Base-by-base conservation (phyloP, 805 yeast genomes). In the Wickerhamiella parazyma region DNA sequence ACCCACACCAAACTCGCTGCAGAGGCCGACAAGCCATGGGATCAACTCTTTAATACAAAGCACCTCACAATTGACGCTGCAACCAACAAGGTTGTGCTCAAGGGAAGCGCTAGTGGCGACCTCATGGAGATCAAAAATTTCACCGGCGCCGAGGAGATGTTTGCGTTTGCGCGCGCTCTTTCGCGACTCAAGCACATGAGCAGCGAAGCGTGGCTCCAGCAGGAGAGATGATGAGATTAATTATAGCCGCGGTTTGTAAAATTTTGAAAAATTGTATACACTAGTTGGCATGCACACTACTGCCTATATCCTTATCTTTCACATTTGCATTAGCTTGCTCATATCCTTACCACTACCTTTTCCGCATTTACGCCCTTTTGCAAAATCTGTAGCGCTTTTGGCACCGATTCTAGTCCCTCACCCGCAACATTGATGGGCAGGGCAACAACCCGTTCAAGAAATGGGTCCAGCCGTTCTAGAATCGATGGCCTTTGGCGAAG, bases 151-250 rank as follows among this genome's bases (percentile, higher is more conserved):
- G 98, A 89, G 61, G 98, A 89, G 64, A 74, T 80, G 60, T 91
- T 89, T 66, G 98, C 98, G 17, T 89, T 89, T 68, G 95, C 95
- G 0, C 73, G 98, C 57, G 96, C 97, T 0, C 67, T 89, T 46
- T 79, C 91, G 53, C 75, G 98, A 58, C 68, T 91, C 51, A 73
- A 87, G 35, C 97, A 89, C 53, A 89, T 89, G 96, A 79, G 94
- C 51, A 80, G 94, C 4, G 78, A 78, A 20, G 94, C 81, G 42
- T 89, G 98, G 98, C 55, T 55, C 14, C 14, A 28, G 4, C 31
- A 28, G 31, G 31, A 28, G 4, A 28, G 31, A 7, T 3, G 12
- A 5, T 28, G n/a, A n/a, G n/a, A n/a, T n/a, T n/a, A n/a, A n/a
- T n/a, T n/a, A n/a, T n/a, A n/a, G n/a, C n/a, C n/a, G n/a, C n/a